These are phyloP conservation scores for Casuarina cunninghamiana DNA, from an alignment of 306 rosid genomes.

Conservation along the genomic window DNA sequence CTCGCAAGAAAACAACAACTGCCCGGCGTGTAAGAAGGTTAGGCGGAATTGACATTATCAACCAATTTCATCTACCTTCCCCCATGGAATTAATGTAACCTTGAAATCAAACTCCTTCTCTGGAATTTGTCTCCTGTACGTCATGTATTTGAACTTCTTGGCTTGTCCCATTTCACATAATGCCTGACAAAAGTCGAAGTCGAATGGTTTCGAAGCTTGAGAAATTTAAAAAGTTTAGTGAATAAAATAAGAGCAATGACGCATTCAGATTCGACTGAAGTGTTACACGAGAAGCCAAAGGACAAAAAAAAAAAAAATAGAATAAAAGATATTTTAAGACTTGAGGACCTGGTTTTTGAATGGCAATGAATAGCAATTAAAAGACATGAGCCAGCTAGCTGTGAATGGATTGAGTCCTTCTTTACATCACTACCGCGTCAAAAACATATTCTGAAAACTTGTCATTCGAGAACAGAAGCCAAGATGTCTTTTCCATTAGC, in stretches of 20 bases:
- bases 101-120: neutral
- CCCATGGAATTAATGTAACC: neutral
- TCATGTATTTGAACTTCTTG: neutral
- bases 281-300: no score
- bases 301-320: no score
- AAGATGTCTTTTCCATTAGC: slow-evolving; percentile 26
- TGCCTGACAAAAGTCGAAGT: no score
- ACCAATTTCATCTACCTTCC: slow-evolving; percentile 20
- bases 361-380: neutral
- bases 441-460: slow-evolving; percentile 9
- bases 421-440: neutral
- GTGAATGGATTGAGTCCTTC: slow-evolving; percentile 22
- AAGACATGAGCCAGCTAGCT: neutral
- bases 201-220: no score
- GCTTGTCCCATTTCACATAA: neutral
- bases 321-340: no score
- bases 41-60: neutral
- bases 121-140: neutral
- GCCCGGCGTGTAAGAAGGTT: slow-evolving; percentile 18
- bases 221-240: no score
- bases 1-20: slow-evolving; percentile 37
- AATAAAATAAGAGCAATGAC: no score
- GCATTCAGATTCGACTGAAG: no score
- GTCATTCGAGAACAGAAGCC: slow-evolving; percentile 16
- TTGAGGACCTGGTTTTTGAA: no score